Evolutionary conservation across 495 filamentous ascomycete species (phyloP), one percentile per base, ranked within the genome.

Genomic region (Trichoderma erinaceum): DNA sequence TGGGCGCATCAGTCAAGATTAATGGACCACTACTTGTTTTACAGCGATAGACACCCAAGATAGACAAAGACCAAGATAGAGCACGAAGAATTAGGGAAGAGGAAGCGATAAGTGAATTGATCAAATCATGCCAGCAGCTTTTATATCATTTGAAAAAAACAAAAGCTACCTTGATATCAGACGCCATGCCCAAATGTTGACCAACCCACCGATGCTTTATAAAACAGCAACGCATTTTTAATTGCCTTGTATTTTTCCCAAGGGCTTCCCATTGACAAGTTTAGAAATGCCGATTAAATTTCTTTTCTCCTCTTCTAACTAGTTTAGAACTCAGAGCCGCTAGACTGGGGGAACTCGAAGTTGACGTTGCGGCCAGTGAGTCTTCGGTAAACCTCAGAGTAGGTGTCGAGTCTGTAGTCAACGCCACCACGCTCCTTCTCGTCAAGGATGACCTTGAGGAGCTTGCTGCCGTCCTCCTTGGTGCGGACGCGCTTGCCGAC

Each of bases 391-490:
- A 99, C 95, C 88, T 97, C 95, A 68, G 91, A 92, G 85, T 97
- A 99, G 75, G 95, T 97, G 82, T 99, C 95, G 73, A 99, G 90
- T 79, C 95, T 88, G 87, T 97, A 96, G 87, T 98, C 95, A 73
- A 98, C 93, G 78, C 91, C 92, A 74, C 94, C 93, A 75, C 92
- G 89, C 92, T 99, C 95, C 92, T 98, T 98, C 89, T 97, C 95
- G 80, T 99, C 95, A 67, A 99, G 86, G 75, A 98, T 88, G 75
- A 99, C 90, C 90, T 99, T 99, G 78, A 97, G 86, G 77, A 94
- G 84, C 89, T 98, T 98, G 87, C 85, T 89, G 80, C 92, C 91
- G 82, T 99, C 95, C 86, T 97, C 93, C 84, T 95, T 90, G 82
- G 94, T 97, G 79, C 94, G 88, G 78, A 89, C 81, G 75, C 95